Evolutionary conservation across 257 asterid genomes (phyloP).

Genomic region (Cynanchum wilfordii): DNA sequence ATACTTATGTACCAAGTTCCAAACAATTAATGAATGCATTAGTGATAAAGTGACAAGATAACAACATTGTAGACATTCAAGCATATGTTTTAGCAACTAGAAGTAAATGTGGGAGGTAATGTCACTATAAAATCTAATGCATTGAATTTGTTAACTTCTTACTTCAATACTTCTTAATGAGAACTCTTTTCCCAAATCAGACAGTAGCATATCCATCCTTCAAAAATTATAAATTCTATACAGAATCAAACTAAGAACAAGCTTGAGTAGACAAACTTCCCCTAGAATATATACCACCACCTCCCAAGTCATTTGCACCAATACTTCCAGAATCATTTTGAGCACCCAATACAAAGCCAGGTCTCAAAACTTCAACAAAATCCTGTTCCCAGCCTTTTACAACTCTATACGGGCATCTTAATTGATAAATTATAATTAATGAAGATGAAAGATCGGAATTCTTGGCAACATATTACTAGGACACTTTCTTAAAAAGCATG

Average conservation of each 20-base stretch:
- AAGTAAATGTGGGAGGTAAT: neutral
- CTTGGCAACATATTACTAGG: neutral
- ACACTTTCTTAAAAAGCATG: neutral
- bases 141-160: neutral
- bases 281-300: neutral
- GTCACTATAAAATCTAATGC: neutral
- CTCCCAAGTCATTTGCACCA: neutral
- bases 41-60: neutral
- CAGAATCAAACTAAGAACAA: neutral
- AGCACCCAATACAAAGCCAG: neutral
- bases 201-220: neutral
- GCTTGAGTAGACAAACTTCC: neutral
- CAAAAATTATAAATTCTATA: neutral
- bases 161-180: neutral
- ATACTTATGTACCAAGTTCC: neutral
- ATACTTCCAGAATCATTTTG: neutral
- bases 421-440: neutral
- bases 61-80: neutral
- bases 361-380: neutral
- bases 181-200: neutral
- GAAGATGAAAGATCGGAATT: neutral
- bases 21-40: neutral
- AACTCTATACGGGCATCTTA: neutral
- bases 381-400: neutral
- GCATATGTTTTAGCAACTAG: neutral